Percentiles rank a stretch among this genome's conserved stretches.
Conservation (phyloP, 2,329 filamentous ascomycete species). For the Penicillium expansum region DNA sequence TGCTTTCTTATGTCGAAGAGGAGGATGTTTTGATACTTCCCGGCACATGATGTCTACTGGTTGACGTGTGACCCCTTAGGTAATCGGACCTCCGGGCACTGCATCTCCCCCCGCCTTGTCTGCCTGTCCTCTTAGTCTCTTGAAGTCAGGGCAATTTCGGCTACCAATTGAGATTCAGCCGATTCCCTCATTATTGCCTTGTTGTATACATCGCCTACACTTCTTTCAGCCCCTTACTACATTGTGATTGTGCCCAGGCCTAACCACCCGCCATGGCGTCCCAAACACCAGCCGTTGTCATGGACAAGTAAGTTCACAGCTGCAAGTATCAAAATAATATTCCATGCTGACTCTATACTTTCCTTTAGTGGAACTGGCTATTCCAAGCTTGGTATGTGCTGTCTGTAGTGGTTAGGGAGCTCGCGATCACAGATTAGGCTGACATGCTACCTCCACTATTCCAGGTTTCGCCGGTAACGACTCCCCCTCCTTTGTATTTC, state of each 20-base stretch:
- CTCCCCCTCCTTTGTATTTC: constrained; percentile 98
- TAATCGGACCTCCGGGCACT: constrained; percentile 17
- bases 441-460: constrained; percentile 27
- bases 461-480: constrained; percentile 98
- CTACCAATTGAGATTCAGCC: constrained; percentile 8
- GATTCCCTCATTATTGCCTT: not conserved
- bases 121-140: constrained; percentile 24
- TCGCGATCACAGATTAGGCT: constrained; percentile 28
- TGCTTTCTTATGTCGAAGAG: no score
- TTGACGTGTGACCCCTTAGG: constrained; percentile 12
- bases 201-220: not conserved
- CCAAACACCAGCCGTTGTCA: constrained; percentile 99
- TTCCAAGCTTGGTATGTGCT: constrained; percentile 85
- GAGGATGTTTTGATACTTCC: constrained; percentile 1
- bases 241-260: constrained; percentile 6
- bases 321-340: constrained; percentile 12
- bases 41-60: constrained; percentile 13
- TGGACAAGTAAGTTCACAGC: constrained; percentile 88
- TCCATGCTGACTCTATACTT: constrained; percentile 21
- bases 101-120: constrained; percentile 26
- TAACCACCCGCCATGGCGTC: constrained; percentile 68
- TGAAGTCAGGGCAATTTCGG: constrained; percentile 3
- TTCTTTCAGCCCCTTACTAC: not conserved
- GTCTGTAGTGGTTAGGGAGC: constrained; percentile 8
- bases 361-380: constrained; percentile 88